Evolutionary conservation across 2,329 filamentous ascomycete species (phyloP).

Genomic region (Chalaropsis ovoidea): DNA sequence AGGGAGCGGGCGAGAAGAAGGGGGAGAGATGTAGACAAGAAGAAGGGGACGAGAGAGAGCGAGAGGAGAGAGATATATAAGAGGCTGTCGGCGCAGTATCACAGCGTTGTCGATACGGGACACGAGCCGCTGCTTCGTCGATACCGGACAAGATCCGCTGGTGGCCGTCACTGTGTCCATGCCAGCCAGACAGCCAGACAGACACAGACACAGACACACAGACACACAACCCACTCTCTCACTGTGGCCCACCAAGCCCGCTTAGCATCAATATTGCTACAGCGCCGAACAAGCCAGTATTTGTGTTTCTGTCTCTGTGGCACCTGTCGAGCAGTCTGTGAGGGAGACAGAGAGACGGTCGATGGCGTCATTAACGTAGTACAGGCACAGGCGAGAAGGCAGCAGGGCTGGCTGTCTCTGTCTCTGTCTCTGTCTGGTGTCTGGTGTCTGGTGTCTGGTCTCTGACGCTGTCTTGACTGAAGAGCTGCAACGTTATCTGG

Average conservation of each 20-base stretch:
- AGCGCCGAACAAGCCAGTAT: neutral
- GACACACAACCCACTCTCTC: too few species aligned
- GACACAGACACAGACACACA: too few species aligned
- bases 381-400: neutral
- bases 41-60: neutral
- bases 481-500: neutral
- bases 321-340: neutral
- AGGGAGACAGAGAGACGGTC: neutral
- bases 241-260: neutral
- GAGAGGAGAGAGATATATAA: too few species aligned
- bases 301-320: neutral
- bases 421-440: too few species aligned
- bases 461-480: too few species aligned
- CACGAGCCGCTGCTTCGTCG: too few species aligned
- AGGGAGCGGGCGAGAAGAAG: neutral
- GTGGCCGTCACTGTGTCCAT: neutral
- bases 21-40: neutral
- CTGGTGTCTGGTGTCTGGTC: too few species aligned
- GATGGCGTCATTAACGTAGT: neutral
- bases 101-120: too few species aligned
- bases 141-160: too few species aligned
- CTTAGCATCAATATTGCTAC: neutral
- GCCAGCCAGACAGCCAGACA: too few species aligned
- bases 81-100: too few species aligned
- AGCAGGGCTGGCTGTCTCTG: slow-evolving; percentile 1